Evolutionary conservation across 2,329 filamentous ascomycete species (phyloP), one percentile per base, ranked within the genome.

Genomic region (Botrytis cinerea): DNA sequence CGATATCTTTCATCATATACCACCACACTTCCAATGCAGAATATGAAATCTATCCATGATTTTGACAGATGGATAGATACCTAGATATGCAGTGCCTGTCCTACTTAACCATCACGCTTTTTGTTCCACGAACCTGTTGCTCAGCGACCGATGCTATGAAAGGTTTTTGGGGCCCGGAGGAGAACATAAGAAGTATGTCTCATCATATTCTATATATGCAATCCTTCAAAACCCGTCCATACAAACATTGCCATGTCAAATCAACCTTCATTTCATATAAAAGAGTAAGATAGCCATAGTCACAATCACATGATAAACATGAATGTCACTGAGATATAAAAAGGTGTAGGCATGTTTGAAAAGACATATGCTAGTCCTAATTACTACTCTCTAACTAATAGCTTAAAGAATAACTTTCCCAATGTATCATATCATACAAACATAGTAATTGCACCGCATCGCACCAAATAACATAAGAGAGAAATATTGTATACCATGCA

Each of bases 371-470:
- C 5, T 32, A 18, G 40, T 43, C 20, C 14, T 45, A 57, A 69
- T 69, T 57, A 59, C 66, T 57, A 45, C 48, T 57, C 18, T 38
- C 14, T 43, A 68, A 68, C 18, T 57, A 57, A 28, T 59, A 57
- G 48, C 25, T 43, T 43, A 28, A 35, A 68, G 64, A 68, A 54
- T 57, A 57, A 45, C 48, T 9, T 62, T 22, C 38, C n/a, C 64
- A 43, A 32, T 57, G 35, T 54, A 57, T 68, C 35, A 54, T 54
- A 68, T 57, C 35, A 54, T 68, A 68, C 48, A 68, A 57, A 57
- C 43, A 68, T 57, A 57, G 25, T 54, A 43, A 57, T 28, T 18
- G 25, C 9, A 40, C 35, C 9, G 46, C 35, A 68, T 54, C 51
- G 51, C 7, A 57, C n/a, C 60, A 40, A 40, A 62, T 69, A 69